Evolutionary conservation across 2,329 filamentous ascomycete genomes (phyloP).

Genomic region (Hypoxylon sp.): DNA sequence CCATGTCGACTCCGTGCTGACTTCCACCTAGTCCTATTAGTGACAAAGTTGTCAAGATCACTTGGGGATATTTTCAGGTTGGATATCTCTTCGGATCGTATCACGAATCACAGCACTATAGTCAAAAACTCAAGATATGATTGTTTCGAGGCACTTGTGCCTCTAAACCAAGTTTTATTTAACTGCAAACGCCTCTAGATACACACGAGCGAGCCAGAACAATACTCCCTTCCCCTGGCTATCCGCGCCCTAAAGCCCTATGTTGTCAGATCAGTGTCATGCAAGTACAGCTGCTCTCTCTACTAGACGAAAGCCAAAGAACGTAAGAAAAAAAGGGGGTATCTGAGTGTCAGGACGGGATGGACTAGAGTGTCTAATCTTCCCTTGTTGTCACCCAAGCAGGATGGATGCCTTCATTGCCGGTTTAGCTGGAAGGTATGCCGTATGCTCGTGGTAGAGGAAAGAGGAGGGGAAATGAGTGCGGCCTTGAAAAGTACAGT

Average conservation of each 20-base stretch:
- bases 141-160: slow-evolving; percentile 55
- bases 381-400: slow-evolving; percentile 6
- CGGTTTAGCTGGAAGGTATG: slow-evolving; percentile 1
- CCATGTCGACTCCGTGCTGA: too few relatives aligned
- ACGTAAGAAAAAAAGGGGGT: slow-evolving; percentile 21
- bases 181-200: slow-evolving; percentile 55
- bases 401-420: background rate
- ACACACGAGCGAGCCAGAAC: slow-evolving; percentile 43
- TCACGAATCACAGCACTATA: background rate
- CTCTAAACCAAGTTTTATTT: slow-evolving; percentile 56
- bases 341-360: slow-evolving; percentile 12
- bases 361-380: slow-evolving; percentile 9
- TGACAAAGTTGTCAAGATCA: background rate
- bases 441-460: background rate
- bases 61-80: background rate
- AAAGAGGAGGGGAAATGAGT: slow-evolving; percentile 13
- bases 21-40: background rate
- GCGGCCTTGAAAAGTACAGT: slow-evolving; percentile 9
- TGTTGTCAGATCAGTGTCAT: slow-evolving; percentile 37
- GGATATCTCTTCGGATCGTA: background rate
- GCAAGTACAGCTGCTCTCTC: slow-evolving; percentile 17
- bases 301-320: slow-evolving; percentile 24
- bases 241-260: slow-evolving; percentile 6
- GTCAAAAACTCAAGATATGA: background rate
- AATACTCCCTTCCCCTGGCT: slow-evolving; percentile 9